Percentiles rank a stretch among this genome's conserved stretches.
These are phyloP conservation scores for Zelopaecilomyces penicillatus DNA, from an alignment of 2,329 filamentous ascomycete genomes.

Conservation along the genomic window DNA sequence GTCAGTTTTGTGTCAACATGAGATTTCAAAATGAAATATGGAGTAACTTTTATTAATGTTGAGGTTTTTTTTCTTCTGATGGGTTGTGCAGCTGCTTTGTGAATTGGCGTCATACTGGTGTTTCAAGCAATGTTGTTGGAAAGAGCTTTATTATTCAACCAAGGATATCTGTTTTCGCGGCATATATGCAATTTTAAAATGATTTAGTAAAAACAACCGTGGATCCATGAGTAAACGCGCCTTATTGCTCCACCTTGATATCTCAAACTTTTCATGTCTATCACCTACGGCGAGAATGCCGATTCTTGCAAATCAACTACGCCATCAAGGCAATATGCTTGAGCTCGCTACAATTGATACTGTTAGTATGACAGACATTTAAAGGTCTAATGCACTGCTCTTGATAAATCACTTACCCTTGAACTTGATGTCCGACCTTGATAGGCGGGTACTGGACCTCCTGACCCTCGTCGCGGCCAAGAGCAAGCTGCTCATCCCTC, in stretches of 20 bases:
- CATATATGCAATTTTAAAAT: too few relatives aligned
- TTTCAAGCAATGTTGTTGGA: too few relatives aligned
- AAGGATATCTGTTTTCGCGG: too few relatives aligned
- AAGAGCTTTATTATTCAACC: too few relatives aligned
- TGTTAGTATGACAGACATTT: neutral
- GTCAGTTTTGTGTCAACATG: too few relatives aligned
- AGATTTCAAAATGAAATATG: too few relatives aligned
- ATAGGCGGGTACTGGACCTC: conserved; percentile 40
- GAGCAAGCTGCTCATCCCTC: conserved; percentile 36
- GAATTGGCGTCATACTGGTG: too few relatives aligned
- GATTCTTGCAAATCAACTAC: conserved; percentile 11
- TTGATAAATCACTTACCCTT: conserved; percentile 35
- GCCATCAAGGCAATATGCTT: conserved; percentile 46
- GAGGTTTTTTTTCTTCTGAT: too few relatives aligned
- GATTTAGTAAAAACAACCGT: neutral
- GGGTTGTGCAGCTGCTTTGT: too few relatives aligned
- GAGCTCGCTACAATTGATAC: conserved; percentile 30
- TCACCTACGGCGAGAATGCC: too few relatives aligned
- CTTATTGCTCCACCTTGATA: neutral
- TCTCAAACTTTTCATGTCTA: neutral
- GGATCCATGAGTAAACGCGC: neutral
- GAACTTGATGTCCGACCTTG: conserved; percentile 52
- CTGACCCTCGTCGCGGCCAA: conserved; percentile 46
- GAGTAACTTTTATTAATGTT: too few relatives aligned
- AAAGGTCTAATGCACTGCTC: neutral